A percentile compares a stretch with the other conserved stretches of the same genome.
Evolutionary conservation across 345 rosid species (phyloP).

Genomic region (Aquilaria yunnanensis): DNA sequence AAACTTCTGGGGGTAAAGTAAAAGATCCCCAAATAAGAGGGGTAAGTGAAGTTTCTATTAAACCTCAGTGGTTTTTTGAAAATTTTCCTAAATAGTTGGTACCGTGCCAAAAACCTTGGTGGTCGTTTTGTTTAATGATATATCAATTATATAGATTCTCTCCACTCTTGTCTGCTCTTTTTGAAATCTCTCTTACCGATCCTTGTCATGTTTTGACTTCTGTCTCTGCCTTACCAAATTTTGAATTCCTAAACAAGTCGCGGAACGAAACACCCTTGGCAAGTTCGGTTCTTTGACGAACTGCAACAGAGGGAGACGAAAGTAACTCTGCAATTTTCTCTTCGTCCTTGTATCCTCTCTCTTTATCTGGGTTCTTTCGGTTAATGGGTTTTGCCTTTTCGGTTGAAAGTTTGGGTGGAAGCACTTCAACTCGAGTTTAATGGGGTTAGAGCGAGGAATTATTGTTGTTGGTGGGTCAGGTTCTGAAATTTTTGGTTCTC

Average conservation of each 20-base stretch:
- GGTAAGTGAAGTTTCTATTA: too few relatives aligned
- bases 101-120: neutral
- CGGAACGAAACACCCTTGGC: too few relatives aligned
- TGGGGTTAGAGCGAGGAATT: slow-evolving; percentile 1
- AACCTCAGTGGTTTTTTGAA: too few relatives aligned
- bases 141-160: slow-evolving; percentile 19
- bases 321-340: neutral
- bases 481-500: slow-evolving; percentile 9
- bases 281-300: neutral
- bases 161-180: slow-evolving; percentile 5
- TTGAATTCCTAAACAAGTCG: slow-evolving; percentile 20
- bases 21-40: too few relatives aligned
- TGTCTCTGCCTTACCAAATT: neutral
- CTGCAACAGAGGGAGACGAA: neutral
- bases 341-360: neutral
- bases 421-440: neutral
- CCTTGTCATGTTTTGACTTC: neutral
- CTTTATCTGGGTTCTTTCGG: slow-evolving; percentile 6
- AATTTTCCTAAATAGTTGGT: too few relatives aligned
- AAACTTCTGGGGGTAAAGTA: too few relatives aligned
- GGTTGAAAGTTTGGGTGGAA: neutral
- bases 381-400: slow-evolving; percentile 10
- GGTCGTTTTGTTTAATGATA: too few relatives aligned
- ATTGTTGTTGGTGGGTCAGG: slow-evolving; percentile 20
- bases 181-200: slow-evolving; percentile 11